phyloP scores from a whole-genome alignment of 768 basidiomycete species.

The Pleurotus platypus region DNA sequence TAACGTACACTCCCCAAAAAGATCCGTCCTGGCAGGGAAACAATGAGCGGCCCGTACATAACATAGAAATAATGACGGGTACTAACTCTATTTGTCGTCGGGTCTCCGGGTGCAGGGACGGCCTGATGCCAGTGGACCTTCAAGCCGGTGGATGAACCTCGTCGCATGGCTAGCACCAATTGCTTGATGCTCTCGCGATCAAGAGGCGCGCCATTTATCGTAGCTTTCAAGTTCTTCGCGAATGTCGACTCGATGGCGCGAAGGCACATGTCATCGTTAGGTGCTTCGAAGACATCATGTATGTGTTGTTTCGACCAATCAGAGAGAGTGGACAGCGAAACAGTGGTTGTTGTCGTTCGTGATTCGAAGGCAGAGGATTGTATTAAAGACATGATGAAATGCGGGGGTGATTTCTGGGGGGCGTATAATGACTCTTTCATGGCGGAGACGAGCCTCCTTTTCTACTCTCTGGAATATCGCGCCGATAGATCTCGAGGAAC shows the following conservation, averaged over 20 bases:
- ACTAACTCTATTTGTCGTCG: conserved; percentile 38
- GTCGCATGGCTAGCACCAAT: conserved; percentile 40
- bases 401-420: conserved; percentile 2
- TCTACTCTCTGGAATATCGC: conserved; percentile 5
- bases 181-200: conserved; percentile 34
- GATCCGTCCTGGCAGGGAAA: conserved; percentile 37
- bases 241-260: conserved; percentile 45
- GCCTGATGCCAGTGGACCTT: conserved; percentile 46
- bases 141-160: conserved; percentile 32
- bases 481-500: conserved; percentile 7
- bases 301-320: conserved; percentile 52
- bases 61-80: neutral
- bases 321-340: conserved; percentile 36
- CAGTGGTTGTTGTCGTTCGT: neutral
- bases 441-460: neutral
- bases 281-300: conserved; percentile 45
- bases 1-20: conserved; percentile 48
- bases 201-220: conserved; percentile 41
- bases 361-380: conserved; percentile 4
- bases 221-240: conserved; percentile 32
- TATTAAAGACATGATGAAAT: conserved; percentile 5
- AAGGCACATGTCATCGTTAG: conserved; percentile 36
- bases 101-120: conserved; percentile 40
- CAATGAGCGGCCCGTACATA: conserved; percentile 4
- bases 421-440: neutral